Percentiles rank a stretch among this genome's conserved stretches.
These are phyloP conservation scores for Colletotrichum euphorbiae DNA, from an alignment of 2,329 filamentous ascomycete genomes.

Conservation along the genomic window DNA sequence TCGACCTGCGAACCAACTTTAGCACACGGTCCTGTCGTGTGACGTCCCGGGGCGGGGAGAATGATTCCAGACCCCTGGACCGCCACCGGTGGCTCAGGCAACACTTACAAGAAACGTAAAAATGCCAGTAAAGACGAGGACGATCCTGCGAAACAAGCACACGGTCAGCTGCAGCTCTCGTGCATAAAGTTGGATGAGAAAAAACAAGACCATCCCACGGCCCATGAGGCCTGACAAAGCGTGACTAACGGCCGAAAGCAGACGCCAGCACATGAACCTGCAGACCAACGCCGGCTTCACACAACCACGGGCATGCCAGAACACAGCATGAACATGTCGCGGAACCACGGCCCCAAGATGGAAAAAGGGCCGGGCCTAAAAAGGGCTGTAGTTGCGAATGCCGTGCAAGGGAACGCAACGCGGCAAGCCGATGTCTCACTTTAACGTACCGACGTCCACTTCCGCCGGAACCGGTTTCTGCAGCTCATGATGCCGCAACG, in stretches of 20 bases:
- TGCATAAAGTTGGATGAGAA: constrained; percentile 29
- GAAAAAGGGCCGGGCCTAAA: too few species aligned
- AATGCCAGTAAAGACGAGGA: constrained; percentile 84
- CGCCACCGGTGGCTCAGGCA: constrained; percentile 16
- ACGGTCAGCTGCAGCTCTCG: constrained; percentile 48
- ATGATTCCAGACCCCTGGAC: constrained; percentile 38
- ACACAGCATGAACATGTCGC: constrained; percentile 24
- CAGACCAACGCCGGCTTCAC: constrained; percentile 22
- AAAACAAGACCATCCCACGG: constrained; percentile 44
- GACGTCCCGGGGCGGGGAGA: constrained; percentile 26
- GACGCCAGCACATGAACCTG: constrained; percentile 29
- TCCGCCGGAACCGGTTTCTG: too few species aligned
- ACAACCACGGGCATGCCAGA: constrained; percentile 29
- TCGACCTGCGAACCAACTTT: constrained; percentile 65
- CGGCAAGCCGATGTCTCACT: too few species aligned
- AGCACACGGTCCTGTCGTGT: constrained; percentile 28
- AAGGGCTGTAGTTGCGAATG: constrained; percentile 34
- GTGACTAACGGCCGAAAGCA: constrained; percentile 44
- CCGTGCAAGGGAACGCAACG: constrained; percentile 19
- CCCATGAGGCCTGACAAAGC: constrained; percentile 46
- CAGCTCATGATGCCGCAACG: too few species aligned
- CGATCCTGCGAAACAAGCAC: constrained; percentile 63
- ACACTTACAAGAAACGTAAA: constrained; percentile 85
- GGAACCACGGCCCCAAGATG: constrained; percentile 34
- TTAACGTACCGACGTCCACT: too few species aligned